Percentiles rank a stretch among this genome's conserved stretches.
Evolutionary conservation across 2,329 filamentous ascomycete species (phyloP).

Genomic region (Calonectria leucothoes): DNA sequence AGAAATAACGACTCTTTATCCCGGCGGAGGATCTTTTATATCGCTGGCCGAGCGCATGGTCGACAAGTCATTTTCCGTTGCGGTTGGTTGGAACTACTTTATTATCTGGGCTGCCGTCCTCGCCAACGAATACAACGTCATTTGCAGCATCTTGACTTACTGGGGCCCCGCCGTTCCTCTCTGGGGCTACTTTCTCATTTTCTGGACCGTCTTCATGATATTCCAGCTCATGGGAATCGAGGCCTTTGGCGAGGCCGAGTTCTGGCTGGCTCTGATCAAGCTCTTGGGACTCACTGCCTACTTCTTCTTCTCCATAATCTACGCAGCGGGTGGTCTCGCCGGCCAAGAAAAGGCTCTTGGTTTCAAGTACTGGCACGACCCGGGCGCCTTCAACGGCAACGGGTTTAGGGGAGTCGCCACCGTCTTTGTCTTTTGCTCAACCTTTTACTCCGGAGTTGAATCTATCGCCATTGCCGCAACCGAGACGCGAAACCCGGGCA

Average conservation of each 20-base stretch:
- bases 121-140: conserved; percentile 78
- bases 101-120: conserved; percentile 75
- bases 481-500: conserved; percentile 68
- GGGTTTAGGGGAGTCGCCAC: conserved; percentile 74
- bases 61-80: conserved; percentile 75
- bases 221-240: conserved; percentile 80
- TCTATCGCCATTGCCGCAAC: conserved; percentile 72
- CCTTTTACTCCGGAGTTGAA: conserved; percentile 77
- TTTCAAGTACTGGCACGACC: conserved; percentile 78
- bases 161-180: conserved; percentile 71
- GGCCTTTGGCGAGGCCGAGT: conserved; percentile 83
- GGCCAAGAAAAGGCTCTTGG: conserved; percentile 70
- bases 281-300: conserved; percentile 76
- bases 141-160: conserved; percentile 73
- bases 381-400: conserved; percentile 74
- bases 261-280: conserved; percentile 82
- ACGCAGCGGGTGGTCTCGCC: conserved; percentile 74
- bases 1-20: conserved; percentile 79
- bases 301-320: conserved; percentile 79
- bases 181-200: conserved; percentile 79
- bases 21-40: conserved; percentile 78
- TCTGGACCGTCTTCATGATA: conserved; percentile 76
- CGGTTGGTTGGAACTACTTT: conserved; percentile 79
- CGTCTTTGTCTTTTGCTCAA: conserved; percentile 77
- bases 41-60: conserved; percentile 77